Conservation (phyloP, 257 asterid species). For the Primulina tabacum region DNA sequence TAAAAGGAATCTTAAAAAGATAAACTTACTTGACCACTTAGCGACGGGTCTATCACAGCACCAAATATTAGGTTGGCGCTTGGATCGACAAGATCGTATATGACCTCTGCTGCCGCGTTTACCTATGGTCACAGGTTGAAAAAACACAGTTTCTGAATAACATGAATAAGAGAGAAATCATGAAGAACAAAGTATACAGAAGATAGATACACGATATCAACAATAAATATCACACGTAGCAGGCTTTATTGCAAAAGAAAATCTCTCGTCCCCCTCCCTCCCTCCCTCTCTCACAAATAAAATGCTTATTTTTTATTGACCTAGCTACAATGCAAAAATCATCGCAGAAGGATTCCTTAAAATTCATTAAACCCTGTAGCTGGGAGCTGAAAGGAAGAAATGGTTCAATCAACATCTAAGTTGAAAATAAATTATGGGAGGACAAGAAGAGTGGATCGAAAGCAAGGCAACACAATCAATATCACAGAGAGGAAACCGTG, state of each 20-base stretch:
- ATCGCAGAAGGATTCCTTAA: background rate
- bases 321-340: background rate
- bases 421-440: background rate
- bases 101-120: constrained; percentile 93
- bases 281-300: background rate
- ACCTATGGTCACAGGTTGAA: constrained; percentile 43
- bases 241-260: background rate
- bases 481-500: background rate
- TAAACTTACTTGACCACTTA: constrained; percentile 81
- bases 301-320: background rate
- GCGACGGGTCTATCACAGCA: constrained; percentile 81
- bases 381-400: background rate
- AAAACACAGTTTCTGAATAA: constrained; percentile 1
- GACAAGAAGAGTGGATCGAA: background rate
- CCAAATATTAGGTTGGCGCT: constrained; percentile 94
- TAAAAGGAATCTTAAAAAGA: background rate
- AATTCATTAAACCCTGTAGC: background rate
- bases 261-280: background rate
- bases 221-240: background rate
- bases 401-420: background rate
- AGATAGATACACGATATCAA: background rate
- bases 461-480: background rate
- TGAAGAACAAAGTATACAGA: constrained; percentile 5
- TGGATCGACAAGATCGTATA: constrained; percentile 93
- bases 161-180: constrained; percentile 4